Evolutionary conservation across 352 stramenopile species (phyloP).

Genomic region (Peronospora farinosa): DNA sequence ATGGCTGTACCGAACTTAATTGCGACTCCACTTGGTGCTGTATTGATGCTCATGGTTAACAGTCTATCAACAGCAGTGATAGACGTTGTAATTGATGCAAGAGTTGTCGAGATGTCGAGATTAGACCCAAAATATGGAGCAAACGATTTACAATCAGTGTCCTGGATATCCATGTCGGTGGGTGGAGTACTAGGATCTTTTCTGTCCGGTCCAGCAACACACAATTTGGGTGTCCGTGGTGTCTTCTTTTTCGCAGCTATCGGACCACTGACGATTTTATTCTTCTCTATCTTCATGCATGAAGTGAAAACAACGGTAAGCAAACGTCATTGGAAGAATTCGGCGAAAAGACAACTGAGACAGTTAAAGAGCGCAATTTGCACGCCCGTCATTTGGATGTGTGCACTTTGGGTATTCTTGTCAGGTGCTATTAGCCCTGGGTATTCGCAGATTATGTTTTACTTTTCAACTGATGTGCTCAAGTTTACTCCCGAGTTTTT

Average conservation of each 20-base stretch:
- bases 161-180: constrained; percentile 90
- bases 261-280: constrained; percentile 86
- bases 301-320: constrained; percentile 58
- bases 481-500: constrained; percentile 94
- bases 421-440: constrained; percentile 90
- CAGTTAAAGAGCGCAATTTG: constrained; percentile 76
- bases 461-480: constrained; percentile 93
- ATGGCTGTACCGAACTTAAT: constrained; percentile 53
- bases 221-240: constrained; percentile 85
- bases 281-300: constrained; percentile 85
- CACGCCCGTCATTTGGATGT: constrained; percentile 91
- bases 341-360: constrained; percentile 43
- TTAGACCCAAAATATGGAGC: constrained; percentile 80
- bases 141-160: constrained; percentile 91
- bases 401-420: constrained; percentile 93
- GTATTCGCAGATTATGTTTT: constrained; percentile 93
- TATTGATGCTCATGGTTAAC: constrained; percentile 69
- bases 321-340: constrained; percentile 42
- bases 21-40: constrained; percentile 43
- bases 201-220: constrained; percentile 86
- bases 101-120: constrained; percentile 92
- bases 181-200: constrained; percentile 91
- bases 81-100: constrained; percentile 95
- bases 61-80: constrained; percentile 89
- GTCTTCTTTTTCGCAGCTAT: constrained; percentile 90